A percentile compares a stretch with the other conserved stretches of the same genome.
Evolutionary conservation across 2,329 filamentous ascomycete genomes (phyloP).

Genomic region (Huntiella moniliformis): DNA sequence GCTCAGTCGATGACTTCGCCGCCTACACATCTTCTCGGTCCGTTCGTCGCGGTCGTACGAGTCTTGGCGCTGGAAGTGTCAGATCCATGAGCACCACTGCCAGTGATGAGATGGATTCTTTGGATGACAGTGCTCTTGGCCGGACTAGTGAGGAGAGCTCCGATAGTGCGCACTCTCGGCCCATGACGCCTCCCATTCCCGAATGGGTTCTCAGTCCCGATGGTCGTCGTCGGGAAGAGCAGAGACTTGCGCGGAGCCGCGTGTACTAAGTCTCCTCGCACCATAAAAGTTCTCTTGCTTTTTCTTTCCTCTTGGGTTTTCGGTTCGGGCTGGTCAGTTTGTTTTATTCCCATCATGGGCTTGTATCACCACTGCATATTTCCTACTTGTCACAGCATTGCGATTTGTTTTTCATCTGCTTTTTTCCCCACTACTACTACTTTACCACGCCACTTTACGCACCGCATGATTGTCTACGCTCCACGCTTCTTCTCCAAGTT

Average conservation of each 20-base stretch:
- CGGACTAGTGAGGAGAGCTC: slow-evolving; percentile 1
- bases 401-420: too few relatives aligned
- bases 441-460: too few relatives aligned
- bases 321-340: too few relatives aligned
- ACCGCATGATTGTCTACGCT: too few relatives aligned
- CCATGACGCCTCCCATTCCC: slow-evolving; percentile 41
- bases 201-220: slow-evolving; percentile 40
- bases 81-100: slow-evolving; percentile 11
- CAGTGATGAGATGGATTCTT: slow-evolving; percentile 14
- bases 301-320: not conserved
- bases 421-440: too few relatives aligned
- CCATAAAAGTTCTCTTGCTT: not conserved
- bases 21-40: slow-evolving; percentile 6
- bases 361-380: too few relatives aligned
- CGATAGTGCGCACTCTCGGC: slow-evolving; percentile 20
- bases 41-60: not conserved
- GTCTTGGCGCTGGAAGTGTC: slow-evolving; percentile 3
- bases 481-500: too few relatives aligned
- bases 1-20: slow-evolving; percentile 30
- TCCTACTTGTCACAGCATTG: too few relatives aligned
- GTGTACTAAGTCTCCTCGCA: slow-evolving; percentile 2
- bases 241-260: not conserved
- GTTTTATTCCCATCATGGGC: too few relatives aligned
- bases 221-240: slow-evolving; percentile 20
- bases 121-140: slow-evolving; percentile 8